Base-by-base conservation (phyloP, 2,329 filamentous ascomycete genomes). In the Stagonosporopsis rhizophila region DNA sequence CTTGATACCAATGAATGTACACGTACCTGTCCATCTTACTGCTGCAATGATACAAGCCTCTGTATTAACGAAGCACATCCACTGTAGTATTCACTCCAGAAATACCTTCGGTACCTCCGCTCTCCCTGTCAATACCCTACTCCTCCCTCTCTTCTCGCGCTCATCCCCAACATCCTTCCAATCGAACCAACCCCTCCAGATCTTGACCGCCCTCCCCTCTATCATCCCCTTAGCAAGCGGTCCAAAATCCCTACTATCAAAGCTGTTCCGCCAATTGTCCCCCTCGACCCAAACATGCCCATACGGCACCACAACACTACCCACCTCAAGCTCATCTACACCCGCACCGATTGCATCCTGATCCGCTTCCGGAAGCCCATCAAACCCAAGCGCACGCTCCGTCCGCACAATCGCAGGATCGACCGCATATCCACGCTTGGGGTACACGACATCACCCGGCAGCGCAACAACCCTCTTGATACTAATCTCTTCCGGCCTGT, bases 241-340 rank as follows among this genome's bases (percentile, higher is more conserved):
- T 1, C 95, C 95, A 75, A 96, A 97, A 12, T 87, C 87, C 77
- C 96, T 96, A 76, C 92, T 96, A 78, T 99, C 95, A 57, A 88
- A 75, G 52, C 86, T 91, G 67, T 85, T 85, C 46, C 84, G 82
- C 66, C 85, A 84, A 67, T 89, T 92, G 72, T 99, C 95, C 1
- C 95, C 95, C 74, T 98, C 94, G 1, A 99, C 87, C 95, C 95
- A 99, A 25, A 98, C 83, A 79, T 98, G 93, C 17, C 92, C 92
- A 60, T 83, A 83, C 5, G 93, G 94, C 20, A 99, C 85, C 60
- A 83, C 82, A 41, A 90, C 73, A 55, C 63, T 73, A 2, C 74
- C 70, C 7, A 61, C 28, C 34, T 62, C 66, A 22, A 53, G 38
- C 50, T 60, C 61, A 25, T 64, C 58, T 5, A 44, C 4, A 8